Evolutionary conservation across 2,329 filamentous ascomycete species (phyloP), one percentile per base, ranked within the genome.

Genomic region (Bipolaris sorokiniana): DNA sequence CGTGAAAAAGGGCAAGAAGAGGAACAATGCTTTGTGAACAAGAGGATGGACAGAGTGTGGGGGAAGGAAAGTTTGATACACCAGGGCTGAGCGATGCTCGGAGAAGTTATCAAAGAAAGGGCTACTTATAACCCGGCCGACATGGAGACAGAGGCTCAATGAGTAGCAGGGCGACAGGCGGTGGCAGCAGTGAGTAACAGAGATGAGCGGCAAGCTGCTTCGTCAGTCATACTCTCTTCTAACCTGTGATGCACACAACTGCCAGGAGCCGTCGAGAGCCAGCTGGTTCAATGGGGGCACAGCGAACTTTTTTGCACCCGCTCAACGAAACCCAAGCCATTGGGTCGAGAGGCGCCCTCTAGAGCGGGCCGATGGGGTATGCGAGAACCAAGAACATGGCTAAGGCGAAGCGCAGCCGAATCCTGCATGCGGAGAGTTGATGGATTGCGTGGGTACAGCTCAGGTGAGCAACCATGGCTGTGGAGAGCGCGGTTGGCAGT

Each of bases 171-270:
- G 37, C 47, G 52, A 53, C 26, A 28, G 26, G 26, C 9, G 26
- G 26, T 28, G 46, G 50, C 41, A 37, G 49, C 16, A 56, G 52
- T 55, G 52, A 58, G 54, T 57, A 51, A 62, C 53, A 40, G 53
- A 56, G 51, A 51, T 34, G 58, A 62, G 64, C 64, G 48, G 59
- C 52, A 51, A 59, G 55, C 62, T 63, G 63, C 60, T 50, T 61
- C 26, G 57, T 48, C 59, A 56, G 59, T 65, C 64, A 66, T 66
- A 55, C 58, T 66, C 54, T 63, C 48, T 54, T 58, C 20, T 18
- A 49, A 56, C 56, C 53, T 52, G 56, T 37, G 45, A 22, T 48
- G 58, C 45, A 48, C 51, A 45, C 53, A 26, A 58, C 55, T 63
- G 62, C 56, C 48, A 58, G 56, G 58, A 63, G 58, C 64, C 62